Conservation (phyloP, 129 eudicot genomes). For the Flaveria brownii region DNA sequence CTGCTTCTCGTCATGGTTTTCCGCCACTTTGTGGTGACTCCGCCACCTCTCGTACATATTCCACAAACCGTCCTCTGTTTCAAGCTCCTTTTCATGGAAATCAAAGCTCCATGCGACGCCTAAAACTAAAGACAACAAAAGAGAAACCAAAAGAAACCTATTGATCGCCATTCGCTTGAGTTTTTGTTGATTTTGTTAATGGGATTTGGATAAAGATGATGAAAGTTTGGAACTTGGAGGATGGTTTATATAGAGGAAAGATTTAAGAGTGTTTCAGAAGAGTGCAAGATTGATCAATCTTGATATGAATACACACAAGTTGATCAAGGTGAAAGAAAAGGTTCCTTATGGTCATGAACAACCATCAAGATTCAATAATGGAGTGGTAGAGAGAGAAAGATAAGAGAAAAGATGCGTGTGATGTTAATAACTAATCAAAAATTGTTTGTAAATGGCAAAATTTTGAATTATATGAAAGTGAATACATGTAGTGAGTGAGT, state of each 20-base stretch:
- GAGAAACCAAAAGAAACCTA: constrained; percentile 37
- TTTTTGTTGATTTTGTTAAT: neutral
- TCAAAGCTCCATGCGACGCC: constrained; percentile 52
- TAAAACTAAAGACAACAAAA: constrained; percentile 53
- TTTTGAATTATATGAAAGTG: constrained; percentile 6
- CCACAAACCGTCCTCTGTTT: constrained; percentile 71
- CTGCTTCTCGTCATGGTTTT: constrained; percentile 59
- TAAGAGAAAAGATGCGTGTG: constrained; percentile 29
- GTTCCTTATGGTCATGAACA: constrained; percentile 44
- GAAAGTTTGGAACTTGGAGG: constrained; percentile 34
- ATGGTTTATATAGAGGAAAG: constrained; percentile 38
- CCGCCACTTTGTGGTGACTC: constrained; percentile 71
- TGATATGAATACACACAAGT: constrained; percentile 26
- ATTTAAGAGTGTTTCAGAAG: constrained; percentile 18
- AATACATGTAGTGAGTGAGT: constrained; percentile 19
- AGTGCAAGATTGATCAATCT: constrained; percentile 31
- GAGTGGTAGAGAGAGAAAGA: neutral
- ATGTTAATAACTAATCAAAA: constrained; percentile 17
- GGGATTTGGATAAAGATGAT: constrained; percentile 27
- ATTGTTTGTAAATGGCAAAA: constrained; percentile 19
- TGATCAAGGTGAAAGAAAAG: constrained; percentile 23
- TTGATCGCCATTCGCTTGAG: constrained; percentile 35
- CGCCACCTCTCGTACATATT: constrained; percentile 86
- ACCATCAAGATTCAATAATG: constrained; percentile 32
- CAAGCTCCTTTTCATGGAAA: constrained; percentile 73